Evolutionary conservation across 495 filamentous ascomycete species (phyloP).

Genomic region (Aspergillus taichungensis): DNA sequence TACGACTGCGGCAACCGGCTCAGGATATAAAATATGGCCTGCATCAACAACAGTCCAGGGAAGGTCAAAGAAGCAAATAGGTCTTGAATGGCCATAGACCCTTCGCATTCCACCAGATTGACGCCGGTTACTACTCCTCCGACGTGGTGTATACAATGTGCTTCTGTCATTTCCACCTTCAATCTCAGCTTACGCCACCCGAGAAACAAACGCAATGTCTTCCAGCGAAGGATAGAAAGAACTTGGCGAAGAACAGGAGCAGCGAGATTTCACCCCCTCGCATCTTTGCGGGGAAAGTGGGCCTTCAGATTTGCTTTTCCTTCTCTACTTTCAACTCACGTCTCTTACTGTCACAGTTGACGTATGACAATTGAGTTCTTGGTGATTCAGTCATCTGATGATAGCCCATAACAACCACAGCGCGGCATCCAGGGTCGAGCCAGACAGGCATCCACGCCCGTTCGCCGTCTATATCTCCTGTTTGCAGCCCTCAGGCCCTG

Average conservation of each 20-base stretch:
- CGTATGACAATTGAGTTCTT: too few relatives aligned
- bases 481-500: too few relatives aligned
- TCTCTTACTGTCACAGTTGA: neutral
- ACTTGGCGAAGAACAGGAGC: neutral
- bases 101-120: neutral
- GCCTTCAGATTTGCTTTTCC: conserved; percentile 8
- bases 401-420: too few relatives aligned
- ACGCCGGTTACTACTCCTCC: neutral
- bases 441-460: too few relatives aligned
- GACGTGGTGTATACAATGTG: neutral
- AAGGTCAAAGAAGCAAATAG: conserved; percentile 1
- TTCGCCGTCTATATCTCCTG: too few relatives aligned
- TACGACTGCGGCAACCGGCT: neutral
- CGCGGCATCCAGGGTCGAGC: too few relatives aligned
- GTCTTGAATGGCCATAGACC: conserved; percentile 3
- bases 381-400: too few relatives aligned
- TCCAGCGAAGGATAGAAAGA: neutral
- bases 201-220: too few relatives aligned
- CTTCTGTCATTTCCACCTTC: too few relatives aligned
- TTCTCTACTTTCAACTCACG: neutral
- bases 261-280: conserved; percentile 3
- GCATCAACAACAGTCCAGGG: conserved; percentile 1
- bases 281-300: conserved; percentile 10
- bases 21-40: neutral
- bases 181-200: too few relatives aligned